Evolutionary conservation across 176 grass and related monocot genomes (phyloP), one percentile per base, ranked within the genome.

Genomic region (Thinopyrum elongatum): DNA sequence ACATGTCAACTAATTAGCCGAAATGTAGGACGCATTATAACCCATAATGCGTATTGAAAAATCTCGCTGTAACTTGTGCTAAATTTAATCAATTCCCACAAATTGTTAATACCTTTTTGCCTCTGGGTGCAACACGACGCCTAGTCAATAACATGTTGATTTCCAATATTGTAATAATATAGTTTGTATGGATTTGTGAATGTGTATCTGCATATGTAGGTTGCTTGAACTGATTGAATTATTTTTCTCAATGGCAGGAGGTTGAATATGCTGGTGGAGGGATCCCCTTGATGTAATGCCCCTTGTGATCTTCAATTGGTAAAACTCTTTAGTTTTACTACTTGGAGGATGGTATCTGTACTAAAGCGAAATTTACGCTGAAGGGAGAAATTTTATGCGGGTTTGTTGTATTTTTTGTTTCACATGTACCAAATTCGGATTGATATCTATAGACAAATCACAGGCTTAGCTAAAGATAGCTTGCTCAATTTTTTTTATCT

Each of bases 201-300:
- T 79, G 65, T 57, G 21, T 68, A 17, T 47, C 30, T 33, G 51
- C n/a, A 70, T 78, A 81, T 44, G 30, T 36, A 19, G 31, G 59
- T 82, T 84, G 46, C 58, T 42, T 42, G 46, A 80, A 64, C 36
- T 49, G 21, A 89, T 69, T 49, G 31, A 38, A 39, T 76, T 34
- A 86, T 63, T 64, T 62, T 36, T n/a, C 29, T 60, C 41, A 19
- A 38, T 62, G 89, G 38, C 91, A 98, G 96, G 96, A 98, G 83
- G 96, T 98, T 79, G 96, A 98, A 77, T 98, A 92, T 87, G 77
- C 96, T 66, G 90, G 96, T 31, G 96, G 96, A 65, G 90, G 93
- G 17, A 34, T 93, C 80, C 83, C 72, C 23, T 83, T 95, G 34
- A 72, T 38, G 35, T 92, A 71, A 91, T 46, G 38, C 0, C 44